A percentile compares a stretch with the other conserved stretches of the same genome.
Evolutionary conservation across 2,329 filamentous ascomycete genomes (phyloP).

Genomic region (Fonsecaea nubica): DNA sequence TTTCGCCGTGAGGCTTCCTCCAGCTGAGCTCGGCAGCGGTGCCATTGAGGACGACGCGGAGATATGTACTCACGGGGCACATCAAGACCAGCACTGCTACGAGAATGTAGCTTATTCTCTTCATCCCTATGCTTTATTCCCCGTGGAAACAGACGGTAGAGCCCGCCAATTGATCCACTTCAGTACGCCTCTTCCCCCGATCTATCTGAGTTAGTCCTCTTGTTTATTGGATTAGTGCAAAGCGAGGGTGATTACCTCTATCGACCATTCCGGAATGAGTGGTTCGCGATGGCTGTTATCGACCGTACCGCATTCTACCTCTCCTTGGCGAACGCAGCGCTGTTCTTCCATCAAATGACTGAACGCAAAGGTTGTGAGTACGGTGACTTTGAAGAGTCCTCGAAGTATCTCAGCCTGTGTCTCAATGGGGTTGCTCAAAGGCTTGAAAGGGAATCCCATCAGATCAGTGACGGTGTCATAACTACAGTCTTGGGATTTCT

Average conservation of each 20-base stretch:
- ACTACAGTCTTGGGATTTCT: slow-evolving; percentile 39
- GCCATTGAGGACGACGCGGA: neutral
- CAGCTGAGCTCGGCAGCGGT: neutral
- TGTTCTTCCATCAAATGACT: slow-evolving; percentile 40
- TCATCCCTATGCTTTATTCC: slow-evolving; percentile 20
- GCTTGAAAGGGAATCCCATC: slow-evolving; percentile 32
- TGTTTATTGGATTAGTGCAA: slow-evolving; percentile 21
- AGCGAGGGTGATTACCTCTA: slow-evolving; percentile 37
- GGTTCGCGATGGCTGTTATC: slow-evolving; percentile 41
- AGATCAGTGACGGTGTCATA: slow-evolving; percentile 36
- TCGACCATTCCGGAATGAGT: slow-evolving; percentile 42
- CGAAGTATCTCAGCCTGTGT: slow-evolving; percentile 39
- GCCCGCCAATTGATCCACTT: slow-evolving; percentile 27
- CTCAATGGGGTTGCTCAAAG: slow-evolving; percentile 37
- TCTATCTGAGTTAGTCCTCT: neutral
- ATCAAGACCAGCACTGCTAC: neutral
- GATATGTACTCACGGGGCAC: neutral
- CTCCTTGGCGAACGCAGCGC: slow-evolving; percentile 41
- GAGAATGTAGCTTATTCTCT: slow-evolving; percentile 12
- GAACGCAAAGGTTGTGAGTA: slow-evolving; percentile 35
- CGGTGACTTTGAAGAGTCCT: slow-evolving; percentile 37
- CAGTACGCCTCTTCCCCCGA: slow-evolving; percentile 17
- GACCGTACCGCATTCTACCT: slow-evolving; percentile 40
- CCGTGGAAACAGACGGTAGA: slow-evolving; percentile 18
- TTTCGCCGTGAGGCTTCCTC: slow-evolving; percentile 11